These are phyloP conservation scores for Beauveria brongniartii DNA, from an alignment of 2,329 filamentous ascomycete genomes.

Conservation along the genomic window DNA sequence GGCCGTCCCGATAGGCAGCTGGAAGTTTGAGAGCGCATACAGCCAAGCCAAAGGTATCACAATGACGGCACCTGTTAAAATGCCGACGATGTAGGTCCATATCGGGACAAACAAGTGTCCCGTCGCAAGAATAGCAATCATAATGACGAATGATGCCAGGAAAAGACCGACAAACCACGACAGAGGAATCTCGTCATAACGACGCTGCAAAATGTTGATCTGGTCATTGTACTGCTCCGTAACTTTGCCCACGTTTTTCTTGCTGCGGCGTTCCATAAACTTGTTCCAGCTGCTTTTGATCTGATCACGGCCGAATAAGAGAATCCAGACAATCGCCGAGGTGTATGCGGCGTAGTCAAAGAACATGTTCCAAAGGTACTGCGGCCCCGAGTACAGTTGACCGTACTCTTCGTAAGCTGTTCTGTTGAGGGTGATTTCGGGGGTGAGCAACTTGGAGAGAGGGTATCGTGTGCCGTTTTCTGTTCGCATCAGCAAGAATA, in stretches of 20 bases:
- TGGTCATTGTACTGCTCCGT: slow-evolving; percentile 50
- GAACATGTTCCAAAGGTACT: slow-evolving; percentile 50
- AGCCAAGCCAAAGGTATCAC: slow-evolving; percentile 52
- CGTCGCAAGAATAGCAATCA: slow-evolving; percentile 42
- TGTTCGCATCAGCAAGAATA: slow-evolving; percentile 13
- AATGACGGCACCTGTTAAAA: slow-evolving; percentile 45
- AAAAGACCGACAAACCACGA: slow-evolving; percentile 52
- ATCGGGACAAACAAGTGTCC: slow-evolving; percentile 49
- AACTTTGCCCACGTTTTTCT: slow-evolving; percentile 27
- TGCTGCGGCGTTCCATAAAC: slow-evolving; percentile 28
- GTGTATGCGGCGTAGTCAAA: slow-evolving; percentile 53
- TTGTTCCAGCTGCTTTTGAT: slow-evolving; percentile 37
- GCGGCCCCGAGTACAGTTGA: slow-evolving; percentile 48
- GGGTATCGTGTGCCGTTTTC: slow-evolving; percentile 28
- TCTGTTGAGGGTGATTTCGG: slow-evolving; percentile 35
- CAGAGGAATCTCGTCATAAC: slow-evolving; percentile 49
- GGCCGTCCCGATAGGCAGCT: slow-evolving; percentile 45
- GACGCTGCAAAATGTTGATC: slow-evolving; percentile 49
- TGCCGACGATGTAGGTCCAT: slow-evolving; percentile 51
- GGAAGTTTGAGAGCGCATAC: slow-evolving; percentile 50
- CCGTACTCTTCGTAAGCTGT: slow-evolving; percentile 41
- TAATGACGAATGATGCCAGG: slow-evolving; percentile 26
- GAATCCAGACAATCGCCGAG: slow-evolving; percentile 51
- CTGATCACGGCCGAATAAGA: slow-evolving; percentile 43
- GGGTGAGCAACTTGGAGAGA: slow-evolving; percentile 24